phyloP scores from a whole-genome alignment of 2,329 filamentous ascomycete species.

The Diplodia sapinea region DNA sequence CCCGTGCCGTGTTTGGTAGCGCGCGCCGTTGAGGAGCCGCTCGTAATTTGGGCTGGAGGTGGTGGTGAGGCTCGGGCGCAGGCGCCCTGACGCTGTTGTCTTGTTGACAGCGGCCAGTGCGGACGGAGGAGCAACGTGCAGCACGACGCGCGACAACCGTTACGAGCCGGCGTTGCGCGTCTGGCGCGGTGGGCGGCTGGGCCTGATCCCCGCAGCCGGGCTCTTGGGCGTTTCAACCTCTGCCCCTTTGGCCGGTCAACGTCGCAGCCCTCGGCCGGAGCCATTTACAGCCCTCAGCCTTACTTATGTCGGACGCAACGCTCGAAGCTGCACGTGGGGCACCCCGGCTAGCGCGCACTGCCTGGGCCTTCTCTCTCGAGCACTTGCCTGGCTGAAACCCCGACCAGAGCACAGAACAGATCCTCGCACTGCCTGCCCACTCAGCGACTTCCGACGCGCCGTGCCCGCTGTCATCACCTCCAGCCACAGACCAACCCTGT shows the following conservation, averaged over 20 bases:
- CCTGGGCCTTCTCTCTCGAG: constrained; percentile 16
- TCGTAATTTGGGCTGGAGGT: constrained; percentile 19
- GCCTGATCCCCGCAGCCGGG: constrained; percentile 20
- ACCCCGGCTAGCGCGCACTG: constrained; percentile 26
- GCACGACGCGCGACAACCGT: constrained; percentile 10
- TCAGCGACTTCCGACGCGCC: constrained; percentile 28
- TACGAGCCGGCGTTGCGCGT: constrained; percentile 24
- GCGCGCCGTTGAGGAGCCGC: constrained; percentile 12
- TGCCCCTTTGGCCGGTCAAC: constrained; percentile 27
- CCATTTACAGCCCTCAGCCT: constrained; percentile 26
- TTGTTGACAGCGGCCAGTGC: not conserved
- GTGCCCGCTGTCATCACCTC: constrained; percentile 21
- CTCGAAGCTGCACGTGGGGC: constrained; percentile 18
- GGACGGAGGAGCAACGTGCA: not conserved
- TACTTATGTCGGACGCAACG: constrained; percentile 5
- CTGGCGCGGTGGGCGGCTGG: constrained; percentile 20
- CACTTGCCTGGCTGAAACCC: constrained; percentile 26
- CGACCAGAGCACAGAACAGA: constrained; percentile 28
- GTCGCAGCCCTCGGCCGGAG: constrained; percentile 20
- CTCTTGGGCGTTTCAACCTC: constrained; percentile 19
- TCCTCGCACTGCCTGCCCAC: constrained; percentile 27
- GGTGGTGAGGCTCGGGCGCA: constrained; percentile 13
- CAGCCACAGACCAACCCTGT: constrained; percentile 24
- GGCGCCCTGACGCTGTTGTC: not conserved
- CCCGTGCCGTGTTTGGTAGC: constrained; percentile 18